Conservation (phyloP, 2,329 filamentous ascomycete genomes). For the Arthrinium phaeospermum region DNA sequence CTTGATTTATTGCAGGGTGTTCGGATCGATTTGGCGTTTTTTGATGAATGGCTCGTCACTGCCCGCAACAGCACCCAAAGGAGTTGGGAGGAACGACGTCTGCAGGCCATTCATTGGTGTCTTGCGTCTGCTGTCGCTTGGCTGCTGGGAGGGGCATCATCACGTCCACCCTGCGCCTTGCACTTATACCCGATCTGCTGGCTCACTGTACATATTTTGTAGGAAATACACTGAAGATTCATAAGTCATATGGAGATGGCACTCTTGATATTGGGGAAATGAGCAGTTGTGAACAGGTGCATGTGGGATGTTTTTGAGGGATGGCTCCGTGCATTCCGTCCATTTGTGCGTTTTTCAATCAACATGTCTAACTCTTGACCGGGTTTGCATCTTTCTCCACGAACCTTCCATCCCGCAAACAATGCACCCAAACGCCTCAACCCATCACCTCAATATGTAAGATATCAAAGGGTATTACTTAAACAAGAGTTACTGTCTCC, state of each 20-base stretch:
- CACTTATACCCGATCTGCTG: slow-evolving; percentile 3
- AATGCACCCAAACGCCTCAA: not conserved
- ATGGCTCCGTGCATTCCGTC: not conserved
- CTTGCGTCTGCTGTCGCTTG: not conserved
- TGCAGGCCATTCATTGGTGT: not conserved
- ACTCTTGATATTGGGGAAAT: not conserved
- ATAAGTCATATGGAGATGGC: not conserved
- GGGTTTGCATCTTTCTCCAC: too few relatives aligned
- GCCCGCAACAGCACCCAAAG: not conserved
- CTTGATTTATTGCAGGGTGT: slow-evolving; percentile 2
- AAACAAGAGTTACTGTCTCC: not conserved
- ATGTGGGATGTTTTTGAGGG: not conserved
- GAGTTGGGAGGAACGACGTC: not conserved
- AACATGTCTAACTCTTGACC: too few relatives aligned
- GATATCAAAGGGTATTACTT: too few relatives aligned
- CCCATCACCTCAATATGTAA: not conserved
- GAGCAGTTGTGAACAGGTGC: not conserved
- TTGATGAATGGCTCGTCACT: not conserved
- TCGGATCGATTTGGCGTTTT: slow-evolving; percentile 12
- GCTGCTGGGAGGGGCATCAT: not conserved
- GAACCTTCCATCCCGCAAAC: too few relatives aligned
- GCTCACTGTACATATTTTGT: not conserved
- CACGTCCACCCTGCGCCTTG: not conserved
- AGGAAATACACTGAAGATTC: not conserved
- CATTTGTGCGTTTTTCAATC: too few relatives aligned